These are phyloP conservation scores for Aspergillus flavus DNA, from an alignment of 2,329 filamentous ascomycete species.

Conservation along the genomic window DNA sequence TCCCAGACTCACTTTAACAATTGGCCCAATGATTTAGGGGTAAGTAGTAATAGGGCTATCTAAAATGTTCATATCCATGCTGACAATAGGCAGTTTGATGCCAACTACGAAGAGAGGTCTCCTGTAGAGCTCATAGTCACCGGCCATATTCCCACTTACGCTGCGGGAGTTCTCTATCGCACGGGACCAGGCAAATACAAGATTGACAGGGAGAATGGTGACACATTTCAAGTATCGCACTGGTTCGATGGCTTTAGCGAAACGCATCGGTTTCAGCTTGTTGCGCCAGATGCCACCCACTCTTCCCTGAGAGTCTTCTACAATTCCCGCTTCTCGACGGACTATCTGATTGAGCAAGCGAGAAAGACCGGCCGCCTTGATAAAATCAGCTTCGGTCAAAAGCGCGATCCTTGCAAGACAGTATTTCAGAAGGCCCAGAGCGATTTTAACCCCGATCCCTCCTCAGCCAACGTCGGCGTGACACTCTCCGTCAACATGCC, in stretches of 20 bases:
- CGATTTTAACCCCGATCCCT: slow-evolving; percentile 50
- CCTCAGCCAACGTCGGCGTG: slow-evolving; percentile 67
- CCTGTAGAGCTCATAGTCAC: slow-evolving; percentile 65
- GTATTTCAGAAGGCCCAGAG: slow-evolving; percentile 67
- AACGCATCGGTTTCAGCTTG: slow-evolving; percentile 74
- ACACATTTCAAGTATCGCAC: slow-evolving; percentile 64
- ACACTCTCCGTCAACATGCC: slow-evolving; percentile 68
- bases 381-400: slow-evolving; percentile 68
- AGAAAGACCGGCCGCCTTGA: slow-evolving; percentile 60
- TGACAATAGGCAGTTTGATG: slow-evolving; percentile 61
- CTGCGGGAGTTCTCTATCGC: slow-evolving; percentile 71
- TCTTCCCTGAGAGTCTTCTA: slow-evolving; percentile 60
- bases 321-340: slow-evolving; percentile 69
- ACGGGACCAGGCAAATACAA: slow-evolving; percentile 71
- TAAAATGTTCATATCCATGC: not conserved
- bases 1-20: slow-evolving; percentile 38
- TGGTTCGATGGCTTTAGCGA: slow-evolving; percentile 78
- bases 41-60: slow-evolving; percentile 32
- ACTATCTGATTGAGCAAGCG: slow-evolving; percentile 64
- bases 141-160: slow-evolving; percentile 71
- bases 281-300: slow-evolving; percentile 42
- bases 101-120: slow-evolving; percentile 64
- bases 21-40: slow-evolving; percentile 57
- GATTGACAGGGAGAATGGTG: slow-evolving; percentile 62
- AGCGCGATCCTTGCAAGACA: slow-evolving; percentile 72